Conservation (phyloP, 2,329 filamentous ascomycete species). For the Sclerotinia nivalis region DNA sequence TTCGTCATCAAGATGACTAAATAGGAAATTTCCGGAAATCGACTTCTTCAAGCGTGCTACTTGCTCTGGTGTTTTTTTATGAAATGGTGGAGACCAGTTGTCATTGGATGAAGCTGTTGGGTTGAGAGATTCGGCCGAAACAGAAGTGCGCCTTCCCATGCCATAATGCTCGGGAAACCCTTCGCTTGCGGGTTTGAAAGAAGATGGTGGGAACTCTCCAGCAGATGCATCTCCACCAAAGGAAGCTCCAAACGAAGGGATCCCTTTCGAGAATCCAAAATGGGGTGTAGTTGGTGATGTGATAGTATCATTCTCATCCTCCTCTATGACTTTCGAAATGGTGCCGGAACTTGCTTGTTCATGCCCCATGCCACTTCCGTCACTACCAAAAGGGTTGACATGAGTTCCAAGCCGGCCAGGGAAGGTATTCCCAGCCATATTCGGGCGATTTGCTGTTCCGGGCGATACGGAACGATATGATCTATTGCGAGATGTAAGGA, state of each 20-base stretch:
- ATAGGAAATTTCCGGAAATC: slow-evolving; percentile 88
- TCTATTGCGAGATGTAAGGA: slow-evolving; percentile 46
- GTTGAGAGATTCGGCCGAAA: slow-evolving; percentile 94
- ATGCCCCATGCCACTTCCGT: slow-evolving; percentile 38
- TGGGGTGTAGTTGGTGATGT: slow-evolving; percentile 70
- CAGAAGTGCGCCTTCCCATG: slow-evolving; percentile 87
- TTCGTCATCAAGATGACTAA: slow-evolving; percentile 92
- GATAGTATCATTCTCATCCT: slow-evolving; percentile 73
- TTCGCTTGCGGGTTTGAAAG: slow-evolving; percentile 49
- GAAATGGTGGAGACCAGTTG: slow-evolving; percentile 85
- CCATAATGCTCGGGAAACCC: slow-evolving; percentile 92
- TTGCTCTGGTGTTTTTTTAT: slow-evolving; percentile 82
- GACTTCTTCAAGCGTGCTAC: slow-evolving; percentile 74
- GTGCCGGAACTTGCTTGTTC: slow-evolving; percentile 54
- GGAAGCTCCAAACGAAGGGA: slow-evolving; percentile 39
- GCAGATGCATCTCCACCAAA: slow-evolving; percentile 51
- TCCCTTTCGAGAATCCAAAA: slow-evolving; percentile 50
- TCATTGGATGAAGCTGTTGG: slow-evolving; percentile 80
- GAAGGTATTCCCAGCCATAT: slow-evolving; percentile 75
- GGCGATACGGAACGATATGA: slow-evolving; percentile 38
- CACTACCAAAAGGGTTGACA: slow-evolving; percentile 71
- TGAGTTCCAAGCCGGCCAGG: slow-evolving; percentile 69
- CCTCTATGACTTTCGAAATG: slow-evolving; percentile 49
- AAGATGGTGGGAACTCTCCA: slow-evolving; percentile 49
- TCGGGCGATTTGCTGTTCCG: slow-evolving; percentile 41